Base-by-base conservation (phyloP, 2,329 filamentous ascomycete genomes). In the Raffaelea deltoideospora region DNA sequence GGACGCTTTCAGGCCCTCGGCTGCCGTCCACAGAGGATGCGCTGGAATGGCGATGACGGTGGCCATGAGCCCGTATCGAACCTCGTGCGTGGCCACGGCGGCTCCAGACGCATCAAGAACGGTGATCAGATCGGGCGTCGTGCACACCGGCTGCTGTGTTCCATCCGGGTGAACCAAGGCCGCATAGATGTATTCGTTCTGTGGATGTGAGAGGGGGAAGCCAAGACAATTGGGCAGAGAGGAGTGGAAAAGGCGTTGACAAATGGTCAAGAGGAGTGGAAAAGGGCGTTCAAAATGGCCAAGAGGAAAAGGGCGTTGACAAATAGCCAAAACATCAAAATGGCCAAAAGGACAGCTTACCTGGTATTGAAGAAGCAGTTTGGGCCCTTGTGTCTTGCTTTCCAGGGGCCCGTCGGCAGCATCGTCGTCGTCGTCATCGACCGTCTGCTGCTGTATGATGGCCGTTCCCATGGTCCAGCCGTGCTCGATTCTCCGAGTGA, bases 1-100 rank as follows among this genome's bases (percentile, higher is more conserved):
- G n/a, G n/a, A n/a, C n/a, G n/a, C n/a, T n/a, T n/a, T n/a, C n/a
- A n/a, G n/a, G n/a, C 65, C 49, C 27, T 53, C 51, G 5, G 58
- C 58, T 50, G 27, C 57, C 0, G 61, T 69, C 67, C 69, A 74
- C 28, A 61, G 54, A 5, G 65, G 64, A 31, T 63, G 67, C 39
- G 64, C 67, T 1, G 65, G 64, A 26, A 72, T 66, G 1, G 63
- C 69, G 28, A 73, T 47, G 0, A 72, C 65, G 0, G 59, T 57
- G 1, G 70, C 66, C 27, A 62, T 50, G 27, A 70, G 47, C 1
- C 67, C 49, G 30, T 66, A 52, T 1, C 67, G 66, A 41, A 69
- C 71, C 44, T 72, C 67, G 1, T 65, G 67, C 26, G 66, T 63
- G 4, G 66, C 67, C 8, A 71, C 52, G 2, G 60, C 61, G 39